Base-by-base conservation (phyloP, 1,284 basidiomycete genomes). In the Ustilago curta region DNA sequence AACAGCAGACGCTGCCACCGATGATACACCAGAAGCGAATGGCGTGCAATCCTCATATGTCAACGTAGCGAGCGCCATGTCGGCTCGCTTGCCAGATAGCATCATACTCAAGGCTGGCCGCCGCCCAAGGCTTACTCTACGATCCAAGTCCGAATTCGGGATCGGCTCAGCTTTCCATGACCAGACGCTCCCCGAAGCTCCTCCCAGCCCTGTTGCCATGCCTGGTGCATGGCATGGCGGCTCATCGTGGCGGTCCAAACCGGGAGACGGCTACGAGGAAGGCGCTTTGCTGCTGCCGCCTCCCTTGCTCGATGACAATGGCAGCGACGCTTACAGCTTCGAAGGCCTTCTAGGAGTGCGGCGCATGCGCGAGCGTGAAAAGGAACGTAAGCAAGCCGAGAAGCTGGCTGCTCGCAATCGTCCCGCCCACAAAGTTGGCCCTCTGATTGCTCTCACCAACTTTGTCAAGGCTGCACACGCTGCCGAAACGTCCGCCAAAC, bases 391-490 rank as follows among this genome's bases (percentile, higher is more conserved):
- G 59, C 60, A 76, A 29, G 56, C 81, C 0, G 79, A 83, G 43
- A 56, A 62, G n/a, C 62, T 81, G 1, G 67, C 60, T 3, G 77
- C 77, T 29, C 74, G 79, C 25, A 83, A 84, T 50, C 69, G 82
- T 18, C 83, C 83, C 0, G 67, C 78, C 11, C 80, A 83, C 68
- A 81, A 83, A 37, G 78, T 78, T 0, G 83, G 80, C 11, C 62
- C 77, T 25, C 58, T 83, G 11, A 80, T 78, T 1, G 83, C 83
- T 0, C 62, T 84, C 47, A 58, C 64, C 60, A 83, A 84, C 51
- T 84, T 84, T 63, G 80, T 84, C 31, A 77, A 70, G 16, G 81
- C 83, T 16, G 83, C 83, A 4, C 77, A 83, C 49, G 82, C 83
- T 3, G 80, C 81, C 11, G 82, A 83, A 25, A 69, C 49, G 7